Evolutionary conservation across 2,329 filamentous ascomycete species (phyloP).

Genomic region (Cladophialophora psammophila): DNA sequence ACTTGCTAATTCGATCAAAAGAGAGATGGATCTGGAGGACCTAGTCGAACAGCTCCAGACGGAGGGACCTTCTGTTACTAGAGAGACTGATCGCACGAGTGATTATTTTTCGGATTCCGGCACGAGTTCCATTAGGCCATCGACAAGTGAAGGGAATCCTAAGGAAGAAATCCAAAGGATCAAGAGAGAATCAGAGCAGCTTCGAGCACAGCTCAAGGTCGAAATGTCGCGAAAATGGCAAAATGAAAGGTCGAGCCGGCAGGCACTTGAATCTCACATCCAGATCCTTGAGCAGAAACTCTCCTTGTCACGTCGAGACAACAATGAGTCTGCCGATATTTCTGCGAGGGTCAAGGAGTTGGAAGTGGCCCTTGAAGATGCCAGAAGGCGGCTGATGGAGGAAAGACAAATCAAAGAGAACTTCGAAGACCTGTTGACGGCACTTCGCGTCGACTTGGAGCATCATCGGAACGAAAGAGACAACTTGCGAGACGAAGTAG

Average conservation of each 20-base stretch:
- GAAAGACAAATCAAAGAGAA: constrained; percentile 89
- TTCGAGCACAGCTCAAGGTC: constrained; percentile 83
- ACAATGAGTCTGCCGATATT: constrained; percentile 54
- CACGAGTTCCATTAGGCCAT: constrained; percentile 80
- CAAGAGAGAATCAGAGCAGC: constrained; percentile 84
- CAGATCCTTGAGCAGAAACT: constrained; percentile 81
- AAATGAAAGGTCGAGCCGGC: constrained; percentile 79
- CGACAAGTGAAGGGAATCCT: constrained; percentile 62
- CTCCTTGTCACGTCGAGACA: constrained; percentile 56
- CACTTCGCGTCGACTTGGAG: constrained; percentile 81
- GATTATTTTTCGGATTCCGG: constrained; percentile 99
- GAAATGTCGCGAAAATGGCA: constrained; percentile 87
- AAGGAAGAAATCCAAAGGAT: constrained; percentile 81
- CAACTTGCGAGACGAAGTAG: constrained; percentile 85
- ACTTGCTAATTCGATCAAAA: constrained; percentile 87
- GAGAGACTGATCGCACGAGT: constrained; percentile 71
- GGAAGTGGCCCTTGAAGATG: constrained; percentile 80
- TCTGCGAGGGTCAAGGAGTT: constrained; percentile 75
- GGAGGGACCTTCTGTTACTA: constrained; percentile 71
- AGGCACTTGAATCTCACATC: constrained; percentile 82
- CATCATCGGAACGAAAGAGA: constrained; percentile 87
- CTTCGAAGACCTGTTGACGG: constrained; percentile 88
- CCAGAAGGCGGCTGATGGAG: constrained; percentile 80
- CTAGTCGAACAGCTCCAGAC: constrained; percentile 85
- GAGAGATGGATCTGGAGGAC: constrained; percentile 97